Evolutionary conservation across 306 rosid species (phyloP).

Genomic region (Cajanus cajan): DNA sequence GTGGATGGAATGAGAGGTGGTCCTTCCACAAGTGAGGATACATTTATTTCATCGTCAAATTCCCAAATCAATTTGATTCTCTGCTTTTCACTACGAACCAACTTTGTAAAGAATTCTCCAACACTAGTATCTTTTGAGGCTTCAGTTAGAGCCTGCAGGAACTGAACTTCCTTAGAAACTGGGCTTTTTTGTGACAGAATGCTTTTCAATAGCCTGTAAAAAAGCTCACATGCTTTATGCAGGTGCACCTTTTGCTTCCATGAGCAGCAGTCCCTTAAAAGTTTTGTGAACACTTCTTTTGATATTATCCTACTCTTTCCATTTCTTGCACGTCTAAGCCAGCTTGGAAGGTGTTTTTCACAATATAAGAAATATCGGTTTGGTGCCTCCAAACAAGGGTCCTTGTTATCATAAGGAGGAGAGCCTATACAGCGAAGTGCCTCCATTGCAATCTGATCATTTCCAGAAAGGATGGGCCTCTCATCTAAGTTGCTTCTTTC

Average conservation of each 20-base stretch:
- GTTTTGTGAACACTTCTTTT: slow-evolving; percentile 72
- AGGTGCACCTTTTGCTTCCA: slow-evolving; percentile 55
- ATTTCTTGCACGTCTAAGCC: slow-evolving; percentile 85
- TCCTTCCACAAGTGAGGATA: slow-evolving; percentile 46
- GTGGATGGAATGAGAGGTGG: slow-evolving; percentile 37
- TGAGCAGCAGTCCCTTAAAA: slow-evolving; percentile 53
- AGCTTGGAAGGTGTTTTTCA: slow-evolving; percentile 81
- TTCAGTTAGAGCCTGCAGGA: slow-evolving; percentile 81
- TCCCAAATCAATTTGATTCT: slow-evolving; percentile 65
- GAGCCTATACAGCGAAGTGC: slow-evolving; percentile 59
- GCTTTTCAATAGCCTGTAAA: slow-evolving; percentile 75
- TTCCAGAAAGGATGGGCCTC: slow-evolving; percentile 38
- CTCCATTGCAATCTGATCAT: slow-evolving; percentile 42
- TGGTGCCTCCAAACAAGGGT: slow-evolving; percentile 65
- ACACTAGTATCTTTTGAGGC: slow-evolving; percentile 62
- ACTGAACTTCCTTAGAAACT: slow-evolving; percentile 75
- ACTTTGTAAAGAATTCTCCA: slow-evolving; percentile 53
- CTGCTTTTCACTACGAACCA: slow-evolving; percentile 71
- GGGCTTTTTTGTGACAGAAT: slow-evolving; percentile 61
- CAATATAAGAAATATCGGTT: slow-evolving; percentile 69
- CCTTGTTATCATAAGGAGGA: slow-evolving; percentile 40
- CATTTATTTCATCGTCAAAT: slow-evolving; percentile 49
- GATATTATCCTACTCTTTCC: slow-evolving; percentile 83
- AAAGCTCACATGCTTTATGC: slow-evolving; percentile 76
- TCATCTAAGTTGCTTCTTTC: slow-evolving; percentile 38